A percentile compares a stretch with the other conserved stretches of the same genome.
Evolutionary conservation across 2,329 filamentous ascomycete species (phyloP).

Genomic region (Coniochaeta ligniaria): DNA sequence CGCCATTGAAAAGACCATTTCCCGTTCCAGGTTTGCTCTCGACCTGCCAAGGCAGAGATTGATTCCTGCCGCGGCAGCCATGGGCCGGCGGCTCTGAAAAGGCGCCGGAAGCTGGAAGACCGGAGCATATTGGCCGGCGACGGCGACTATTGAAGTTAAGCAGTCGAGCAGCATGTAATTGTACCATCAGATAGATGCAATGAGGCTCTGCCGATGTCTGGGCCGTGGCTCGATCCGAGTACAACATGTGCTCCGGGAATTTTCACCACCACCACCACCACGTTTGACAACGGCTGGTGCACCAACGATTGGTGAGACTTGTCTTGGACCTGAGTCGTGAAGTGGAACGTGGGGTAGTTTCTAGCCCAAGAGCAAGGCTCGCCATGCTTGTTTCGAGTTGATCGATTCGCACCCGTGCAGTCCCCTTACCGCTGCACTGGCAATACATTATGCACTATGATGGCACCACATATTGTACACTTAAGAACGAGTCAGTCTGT

Average conservation of each 20-base stretch:
- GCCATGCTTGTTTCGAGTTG: neutral
- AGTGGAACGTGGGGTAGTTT: neutral
- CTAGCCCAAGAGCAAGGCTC: neutral
- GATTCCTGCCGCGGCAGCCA: neutral
- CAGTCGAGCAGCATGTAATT: neutral
- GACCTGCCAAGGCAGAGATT: neutral
- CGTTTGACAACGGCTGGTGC: too few relatives aligned
- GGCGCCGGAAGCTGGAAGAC: neutral
- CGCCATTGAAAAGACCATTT: neutral
- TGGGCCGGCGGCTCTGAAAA: neutral
- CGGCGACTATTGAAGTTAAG: neutral
- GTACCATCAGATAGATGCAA: too few relatives aligned
- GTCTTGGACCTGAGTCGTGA: neutral
- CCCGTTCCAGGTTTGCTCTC: neutral
- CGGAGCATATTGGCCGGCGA: neutral
- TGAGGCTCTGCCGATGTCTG: neutral
- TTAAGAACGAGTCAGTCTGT: neutral
- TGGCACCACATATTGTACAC: neutral
- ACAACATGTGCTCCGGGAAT: neutral
- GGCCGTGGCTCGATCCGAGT: neutral
- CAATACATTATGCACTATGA: neutral
- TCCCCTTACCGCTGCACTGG: neutral
- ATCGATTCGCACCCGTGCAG: neutral
- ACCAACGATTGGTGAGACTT: neutral
- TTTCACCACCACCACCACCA: neutral